Evolutionary conservation across 2,329 filamentous ascomycete genomes (phyloP).

Genomic region (Ambrosiella xylebori): DNA sequence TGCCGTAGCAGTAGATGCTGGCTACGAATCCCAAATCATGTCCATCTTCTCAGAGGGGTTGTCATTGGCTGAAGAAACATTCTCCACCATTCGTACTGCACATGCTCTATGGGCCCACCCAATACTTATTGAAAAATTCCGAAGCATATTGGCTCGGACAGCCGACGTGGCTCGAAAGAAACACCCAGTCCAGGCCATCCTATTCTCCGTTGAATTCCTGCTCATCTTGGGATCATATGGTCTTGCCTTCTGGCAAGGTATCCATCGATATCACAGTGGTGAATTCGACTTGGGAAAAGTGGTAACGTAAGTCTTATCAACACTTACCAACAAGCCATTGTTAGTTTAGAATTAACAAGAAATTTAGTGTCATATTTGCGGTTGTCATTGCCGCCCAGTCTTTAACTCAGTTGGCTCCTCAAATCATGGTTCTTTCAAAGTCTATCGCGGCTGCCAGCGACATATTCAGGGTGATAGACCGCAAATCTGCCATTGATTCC

Average conservation of each 20-base stretch:
- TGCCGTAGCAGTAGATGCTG: constrained; percentile 24
- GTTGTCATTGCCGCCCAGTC: constrained; percentile 29
- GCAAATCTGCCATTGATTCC: constrained; percentile 27
- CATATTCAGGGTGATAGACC: constrained; percentile 31
- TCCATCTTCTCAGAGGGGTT: constrained; percentile 26
- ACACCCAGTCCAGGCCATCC: constrained; percentile 24
- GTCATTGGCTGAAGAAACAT: constrained; percentile 30
- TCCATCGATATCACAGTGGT: constrained; percentile 27
- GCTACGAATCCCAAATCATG: constrained; percentile 27
- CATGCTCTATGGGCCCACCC: constrained; percentile 34
- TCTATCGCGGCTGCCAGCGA: constrained; percentile 29
- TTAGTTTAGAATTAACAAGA: background rate
- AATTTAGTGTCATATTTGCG: constrained; percentile 27
- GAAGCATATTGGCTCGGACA: constrained; percentile 25
- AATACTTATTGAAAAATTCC: constrained; percentile 26
- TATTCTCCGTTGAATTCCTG: constrained; percentile 30
- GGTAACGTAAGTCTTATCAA: constrained; percentile 23
- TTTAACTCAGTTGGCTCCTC: constrained; percentile 30
- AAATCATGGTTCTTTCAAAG: constrained; percentile 28
- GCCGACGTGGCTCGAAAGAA: constrained; percentile 25
- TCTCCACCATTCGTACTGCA: constrained; percentile 31
- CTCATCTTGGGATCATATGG: constrained; percentile 30
- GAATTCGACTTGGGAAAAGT: constrained; percentile 31
- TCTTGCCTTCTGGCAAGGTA: constrained; percentile 35
- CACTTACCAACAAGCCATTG: background rate